Evolutionary conservation across 129 eudicot species (phyloP).

Genomic region (Scalesia atractyloides): DNA sequence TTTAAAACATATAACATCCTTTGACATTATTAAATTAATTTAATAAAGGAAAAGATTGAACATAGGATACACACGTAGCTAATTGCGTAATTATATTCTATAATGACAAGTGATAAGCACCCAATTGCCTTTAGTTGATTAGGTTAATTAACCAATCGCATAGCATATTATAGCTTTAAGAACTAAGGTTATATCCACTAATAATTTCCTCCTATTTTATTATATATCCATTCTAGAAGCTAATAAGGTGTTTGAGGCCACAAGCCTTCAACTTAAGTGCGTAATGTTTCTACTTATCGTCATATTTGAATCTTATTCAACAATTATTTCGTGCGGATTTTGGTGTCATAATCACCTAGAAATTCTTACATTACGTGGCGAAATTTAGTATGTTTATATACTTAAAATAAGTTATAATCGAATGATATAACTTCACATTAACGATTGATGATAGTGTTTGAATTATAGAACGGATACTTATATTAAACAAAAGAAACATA

Average conservation of each 20-base stretch:
- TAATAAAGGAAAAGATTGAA: not conserved
- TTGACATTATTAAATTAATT: not conserved
- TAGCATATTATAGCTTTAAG: slow-evolving; percentile 7
- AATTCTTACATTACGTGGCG: not conserved
- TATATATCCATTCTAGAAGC: slow-evolving; percentile 26
- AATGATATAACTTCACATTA: too few species aligned
- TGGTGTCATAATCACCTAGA: not conserved
- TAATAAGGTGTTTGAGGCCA: slow-evolving; percentile 29
- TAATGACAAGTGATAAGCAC: slow-evolving; percentile 18
- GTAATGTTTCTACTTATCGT: slow-evolving; percentile 29
- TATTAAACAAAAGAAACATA: not conserved
- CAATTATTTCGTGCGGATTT: slow-evolving; percentile 9
- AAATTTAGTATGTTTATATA: not conserved
- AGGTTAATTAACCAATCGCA: slow-evolving; percentile 19
- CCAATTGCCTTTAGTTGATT: slow-evolving; percentile 22
- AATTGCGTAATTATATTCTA: slow-evolving; percentile 6
- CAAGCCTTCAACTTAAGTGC: slow-evolving; percentile 26
- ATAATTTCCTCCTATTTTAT: slow-evolving; percentile 1
- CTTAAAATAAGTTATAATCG: not conserved
- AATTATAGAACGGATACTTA: not conserved
- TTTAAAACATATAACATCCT: not conserved
- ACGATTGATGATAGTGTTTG: not conserved
- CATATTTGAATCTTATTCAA: slow-evolving; percentile 15
- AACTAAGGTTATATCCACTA: slow-evolving; percentile 26
- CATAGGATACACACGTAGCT: slow-evolving; percentile 19